Evolutionary conservation across 345 rosid species (phyloP), one percentile per base, ranked within the genome.

Genomic region (Pelargonium nanum): DNA sequence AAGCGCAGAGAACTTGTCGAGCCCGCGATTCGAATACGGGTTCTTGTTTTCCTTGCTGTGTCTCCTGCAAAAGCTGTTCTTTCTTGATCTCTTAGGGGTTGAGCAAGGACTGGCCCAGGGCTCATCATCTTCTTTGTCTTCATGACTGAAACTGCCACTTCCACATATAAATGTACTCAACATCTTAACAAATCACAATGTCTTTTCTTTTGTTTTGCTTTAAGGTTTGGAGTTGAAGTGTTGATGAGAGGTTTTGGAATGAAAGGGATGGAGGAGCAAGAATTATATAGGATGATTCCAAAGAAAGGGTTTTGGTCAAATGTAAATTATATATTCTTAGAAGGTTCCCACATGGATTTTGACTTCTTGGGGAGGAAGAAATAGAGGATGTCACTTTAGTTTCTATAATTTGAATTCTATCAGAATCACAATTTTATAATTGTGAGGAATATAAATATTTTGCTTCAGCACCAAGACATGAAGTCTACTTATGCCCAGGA

Each of bases 11-110:
- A 89, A 89, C 65, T 85, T 86, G 59, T 85, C 95, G 1, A 83
- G 89, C 28, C 97, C 95, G 4, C 80, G 87, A 9, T 56, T 65
- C 1, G 97, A 77, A 65, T 78, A 89, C 0, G 95, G 97, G 81
- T 90, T 89, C 63, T 82, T 78, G 75, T 28, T 70, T 13, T 63
- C 25, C 55, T 68, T 69, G 65, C 26, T 63, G 21, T 32, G 24
- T 22, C 63, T 51, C 60, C 53, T 52, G 32, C 25, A 26, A 24
- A 70, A 62, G 64, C 67, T 40, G 63, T 48, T 57, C 40, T 63
- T 72, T 61, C 73, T 77, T 67, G 84, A 70, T 68, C 61, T 76
- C 53, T 56, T 78, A 15, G 85, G 76, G 2, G 79, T 60, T 19
- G 75, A 60, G 53, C 53, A 24, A 5, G 58, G 68, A 23, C 61